Evolutionary conservation across 495 filamentous ascomycete species (phyloP).

Genomic region (Penicillium maclennaniae): DNA sequence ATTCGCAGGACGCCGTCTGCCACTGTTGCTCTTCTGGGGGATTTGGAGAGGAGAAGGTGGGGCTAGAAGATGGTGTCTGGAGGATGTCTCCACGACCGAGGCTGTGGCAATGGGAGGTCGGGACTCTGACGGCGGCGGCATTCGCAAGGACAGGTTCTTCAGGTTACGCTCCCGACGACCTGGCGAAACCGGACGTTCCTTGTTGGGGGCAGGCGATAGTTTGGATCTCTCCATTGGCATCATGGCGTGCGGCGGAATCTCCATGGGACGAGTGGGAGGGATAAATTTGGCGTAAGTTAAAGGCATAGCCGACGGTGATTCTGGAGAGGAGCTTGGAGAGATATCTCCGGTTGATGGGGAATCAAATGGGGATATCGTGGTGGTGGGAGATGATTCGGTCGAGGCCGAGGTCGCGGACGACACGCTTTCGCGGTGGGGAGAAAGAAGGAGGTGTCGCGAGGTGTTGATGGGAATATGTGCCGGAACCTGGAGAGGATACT

Average conservation of each 20-base stretch:
- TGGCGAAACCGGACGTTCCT: conserved; percentile 51
- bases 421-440: conserved; percentile 40
- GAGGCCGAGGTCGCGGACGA: conserved; percentile 82
- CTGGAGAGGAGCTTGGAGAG: conserved; percentile 87
- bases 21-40: conserved; percentile 64
- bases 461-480: conserved; percentile 34
- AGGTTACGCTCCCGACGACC: conserved; percentile 77
- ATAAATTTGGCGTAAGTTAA: conserved; percentile 40
- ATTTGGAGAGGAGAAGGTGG: conserved; percentile 82
- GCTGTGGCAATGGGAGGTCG: conserved; percentile 51
- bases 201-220: conserved; percentile 37
- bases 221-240: conserved; percentile 24
- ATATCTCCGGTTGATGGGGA: conserved; percentile 84
- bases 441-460: conserved; percentile 28
- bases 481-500: conserved; percentile 27
- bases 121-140: conserved; percentile 51
- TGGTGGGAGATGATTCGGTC: conserved; percentile 91
- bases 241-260: conserved; percentile 17
- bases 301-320: conserved; percentile 67
- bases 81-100: conserved; percentile 39
- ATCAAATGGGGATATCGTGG: conserved; percentile 89
- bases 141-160: conserved; percentile 89
- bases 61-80: conserved; percentile 58
- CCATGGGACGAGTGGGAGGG: conserved; percentile 26
- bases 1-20: conserved; percentile 72